Evolutionary conservation across 1,284 basidiomycete species (phyloP).

Genomic region (Tylopilus orsonianus): DNA sequence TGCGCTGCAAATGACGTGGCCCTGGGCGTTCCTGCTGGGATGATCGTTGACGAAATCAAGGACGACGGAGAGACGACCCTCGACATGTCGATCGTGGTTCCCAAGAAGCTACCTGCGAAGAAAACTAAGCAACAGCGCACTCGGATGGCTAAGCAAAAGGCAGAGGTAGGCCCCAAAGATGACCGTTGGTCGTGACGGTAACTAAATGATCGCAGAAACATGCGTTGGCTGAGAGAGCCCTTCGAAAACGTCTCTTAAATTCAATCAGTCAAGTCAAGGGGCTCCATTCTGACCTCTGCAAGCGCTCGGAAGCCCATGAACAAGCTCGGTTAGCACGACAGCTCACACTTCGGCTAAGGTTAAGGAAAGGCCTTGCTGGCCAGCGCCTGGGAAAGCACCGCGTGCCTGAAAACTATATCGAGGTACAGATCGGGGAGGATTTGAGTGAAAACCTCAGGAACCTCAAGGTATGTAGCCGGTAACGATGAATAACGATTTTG

Average conservation of each 20-base stretch:
- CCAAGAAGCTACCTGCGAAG: slow-evolving; percentile 51
- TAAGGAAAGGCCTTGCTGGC: slow-evolving; percentile 56
- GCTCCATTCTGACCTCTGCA: slow-evolving; percentile 47
- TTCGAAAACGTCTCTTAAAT: slow-evolving; percentile 58
- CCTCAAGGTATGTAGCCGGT: slow-evolving; percentile 63
- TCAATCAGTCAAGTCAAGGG: slow-evolving; percentile 55
- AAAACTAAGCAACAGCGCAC: slow-evolving; percentile 77
- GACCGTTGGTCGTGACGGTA: neutral
- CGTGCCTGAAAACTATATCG: slow-evolving; percentile 68
- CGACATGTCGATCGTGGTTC: slow-evolving; percentile 32
- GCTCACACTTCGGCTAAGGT: slow-evolving; percentile 33
- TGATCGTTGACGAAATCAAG: slow-evolving; percentile 53
- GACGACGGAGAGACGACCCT: slow-evolving; percentile 40
- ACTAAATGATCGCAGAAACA: slow-evolving; percentile 52
- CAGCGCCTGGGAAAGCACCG: slow-evolving; percentile 75
- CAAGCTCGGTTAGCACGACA: slow-evolving; percentile 44
- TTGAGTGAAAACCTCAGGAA: slow-evolving; percentile 83
- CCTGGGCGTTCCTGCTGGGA: slow-evolving; percentile 47
- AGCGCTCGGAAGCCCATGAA: slow-evolving; percentile 43
- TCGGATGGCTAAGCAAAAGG: slow-evolving; percentile 56
- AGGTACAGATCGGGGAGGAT: slow-evolving; percentile 92
- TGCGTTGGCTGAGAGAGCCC: slow-evolving; percentile 54
- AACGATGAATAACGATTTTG: neutral
- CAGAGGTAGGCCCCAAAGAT: slow-evolving; percentile 50
- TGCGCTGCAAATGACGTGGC: slow-evolving; percentile 24